A percentile compares a stretch with the other conserved stretches of the same genome.
phyloP scores from a whole-genome alignment of 176 grass and related monocot genomes.

The Eleusine coracana region DNA sequence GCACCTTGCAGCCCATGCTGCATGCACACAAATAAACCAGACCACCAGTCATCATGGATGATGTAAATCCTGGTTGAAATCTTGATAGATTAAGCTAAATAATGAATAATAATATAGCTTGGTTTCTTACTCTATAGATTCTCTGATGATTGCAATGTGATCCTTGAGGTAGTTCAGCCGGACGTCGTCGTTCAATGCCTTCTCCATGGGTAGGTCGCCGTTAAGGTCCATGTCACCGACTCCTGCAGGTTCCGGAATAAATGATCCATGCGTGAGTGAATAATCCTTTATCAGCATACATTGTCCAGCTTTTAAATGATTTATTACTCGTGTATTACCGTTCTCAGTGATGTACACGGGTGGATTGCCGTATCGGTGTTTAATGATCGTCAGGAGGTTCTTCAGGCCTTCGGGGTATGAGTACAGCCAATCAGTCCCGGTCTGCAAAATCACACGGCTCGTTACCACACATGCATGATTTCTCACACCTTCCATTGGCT shows the following conservation, averaged over 20 bases:
- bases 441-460: background rate
- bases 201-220: background rate
- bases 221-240: background rate
- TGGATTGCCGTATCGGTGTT: conserved; percentile 40
- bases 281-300: no score
- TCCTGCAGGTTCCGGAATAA: background rate
- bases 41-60: no score
- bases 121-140: background rate
- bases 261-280: background rate
- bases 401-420: conserved; percentile 33
- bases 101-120: no score
- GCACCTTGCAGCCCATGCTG: conserved; percentile 30
- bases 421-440: background rate
- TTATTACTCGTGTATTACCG: background rate
- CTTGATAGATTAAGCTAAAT: no score
- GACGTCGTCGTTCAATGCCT: background rate
- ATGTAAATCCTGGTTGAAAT: no score
- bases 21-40: no score
- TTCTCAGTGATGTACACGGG: conserved; percentile 51
- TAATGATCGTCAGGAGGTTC: conserved; percentile 30
- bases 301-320: background rate
- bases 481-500: background rate
- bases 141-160: conserved; percentile 6
- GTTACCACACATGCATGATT: background rate
- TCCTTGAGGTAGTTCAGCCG: conserved; percentile 32